phyloP scores from a whole-genome alignment of 2,329 filamentous ascomycete genomes.

The Penicillium paneum region DNA sequence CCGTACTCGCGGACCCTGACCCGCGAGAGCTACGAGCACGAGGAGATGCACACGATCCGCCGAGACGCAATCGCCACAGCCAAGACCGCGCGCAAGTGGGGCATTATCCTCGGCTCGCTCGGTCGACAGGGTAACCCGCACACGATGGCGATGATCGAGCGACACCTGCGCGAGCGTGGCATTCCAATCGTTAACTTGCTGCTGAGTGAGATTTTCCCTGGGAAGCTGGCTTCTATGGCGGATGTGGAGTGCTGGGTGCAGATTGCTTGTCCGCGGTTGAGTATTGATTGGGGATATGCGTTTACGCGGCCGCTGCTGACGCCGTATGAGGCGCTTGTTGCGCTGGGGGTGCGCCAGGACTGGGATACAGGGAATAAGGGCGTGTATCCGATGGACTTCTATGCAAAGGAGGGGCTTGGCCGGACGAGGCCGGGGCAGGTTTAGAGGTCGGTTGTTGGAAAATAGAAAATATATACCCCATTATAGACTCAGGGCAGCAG shows the following conservation, averaged over 20 bases:
- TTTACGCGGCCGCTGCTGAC: conserved; percentile 85
- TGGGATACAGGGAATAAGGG: conserved; percentile 62
- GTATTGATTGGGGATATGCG: conserved; percentile 98
- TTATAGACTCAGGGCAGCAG: conserved; percentile 13
- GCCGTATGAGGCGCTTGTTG: conserved; percentile 90
- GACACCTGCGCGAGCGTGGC: conserved; percentile 64
- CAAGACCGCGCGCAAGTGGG: conserved; percentile 80
- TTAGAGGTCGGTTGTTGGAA: not conserved
- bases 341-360: conserved; percentile 73
- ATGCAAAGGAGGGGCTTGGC: conserved; percentile 85
- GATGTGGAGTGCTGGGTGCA: conserved; percentile 99
- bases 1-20: conserved; percentile 92
- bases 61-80: conserved; percentile 73
- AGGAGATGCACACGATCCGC: conserved; percentile 81
- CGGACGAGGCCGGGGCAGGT: conserved; percentile 59
- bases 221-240: conserved; percentile 86
- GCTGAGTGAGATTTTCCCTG: conserved; percentile 93
- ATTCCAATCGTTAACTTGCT: conserved; percentile 82
- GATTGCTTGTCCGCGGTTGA: conserved; percentile 91
- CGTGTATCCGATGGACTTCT: conserved; percentile 97
- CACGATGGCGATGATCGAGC: conserved; percentile 83
- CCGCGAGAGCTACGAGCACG: conserved; percentile 85
- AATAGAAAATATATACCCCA: conserved; percentile 12
- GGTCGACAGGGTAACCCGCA: conserved; percentile 94
- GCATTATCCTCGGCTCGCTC: conserved; percentile 86